These are phyloP conservation scores for Macrophomina pseudophaseolina DNA, from an alignment of 2,329 filamentous ascomycete genomes.

Conservation along the genomic window DNA sequence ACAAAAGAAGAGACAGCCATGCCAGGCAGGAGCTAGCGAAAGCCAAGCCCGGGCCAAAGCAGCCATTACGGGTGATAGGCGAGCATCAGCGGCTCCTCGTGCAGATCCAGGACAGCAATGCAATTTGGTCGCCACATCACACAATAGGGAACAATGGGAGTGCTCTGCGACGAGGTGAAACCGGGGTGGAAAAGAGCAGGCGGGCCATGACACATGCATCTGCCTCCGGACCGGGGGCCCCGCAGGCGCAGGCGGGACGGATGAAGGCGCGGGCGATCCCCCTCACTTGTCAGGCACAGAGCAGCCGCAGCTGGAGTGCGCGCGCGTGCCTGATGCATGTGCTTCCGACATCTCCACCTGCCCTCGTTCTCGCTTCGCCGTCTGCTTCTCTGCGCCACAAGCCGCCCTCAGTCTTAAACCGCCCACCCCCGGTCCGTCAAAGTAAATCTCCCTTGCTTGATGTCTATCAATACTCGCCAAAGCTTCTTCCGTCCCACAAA, in stretches of 20 bases:
- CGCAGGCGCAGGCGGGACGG: background rate
- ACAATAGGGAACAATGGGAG: background rate
- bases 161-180: background rate
- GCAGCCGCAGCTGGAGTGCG: conserved; percentile 4
- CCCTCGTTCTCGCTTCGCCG: background rate
- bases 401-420: background rate
- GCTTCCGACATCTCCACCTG: background rate
- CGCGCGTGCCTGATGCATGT: conserved; percentile 9
- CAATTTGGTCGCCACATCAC: background rate
- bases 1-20: background rate
- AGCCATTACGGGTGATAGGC: background rate
- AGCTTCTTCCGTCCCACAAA: background rate
- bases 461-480: background rate
- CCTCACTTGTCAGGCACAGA: conserved; percentile 20
- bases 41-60: background rate
- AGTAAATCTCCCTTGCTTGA: conserved; percentile 9
- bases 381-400: background rate
- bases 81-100: background rate
- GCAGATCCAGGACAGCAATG: background rate
- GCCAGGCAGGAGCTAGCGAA: background rate
- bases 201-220: conserved; percentile 7
- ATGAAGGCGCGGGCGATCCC: conserved; percentile 13
- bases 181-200: background rate
- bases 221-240: conserved; percentile 1
- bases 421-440: background rate